A percentile compares a stretch with the other conserved stretches of the same genome.
Conservation (phyloP, 1,284 basidiomycete genomes). For the Leccinum pachyderme region DNA sequence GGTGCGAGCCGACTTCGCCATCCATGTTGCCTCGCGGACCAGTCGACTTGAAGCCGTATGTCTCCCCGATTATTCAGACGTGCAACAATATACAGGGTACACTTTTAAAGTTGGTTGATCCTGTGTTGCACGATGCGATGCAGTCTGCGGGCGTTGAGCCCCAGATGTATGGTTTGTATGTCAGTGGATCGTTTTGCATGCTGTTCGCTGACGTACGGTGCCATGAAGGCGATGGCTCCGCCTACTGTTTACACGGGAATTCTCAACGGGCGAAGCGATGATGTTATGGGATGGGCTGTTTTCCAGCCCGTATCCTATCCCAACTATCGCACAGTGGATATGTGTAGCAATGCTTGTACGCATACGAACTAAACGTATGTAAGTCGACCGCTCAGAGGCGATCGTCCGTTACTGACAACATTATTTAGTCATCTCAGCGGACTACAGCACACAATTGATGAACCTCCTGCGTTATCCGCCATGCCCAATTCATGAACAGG, state of each 20-base stretch:
- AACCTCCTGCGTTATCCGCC: slow-evolving; percentile 82
- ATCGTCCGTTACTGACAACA: slow-evolving; percentile 13
- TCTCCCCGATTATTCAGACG: slow-evolving; percentile 78
- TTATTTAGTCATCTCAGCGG: slow-evolving; percentile 71
- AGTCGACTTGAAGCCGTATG: slow-evolving; percentile 54
- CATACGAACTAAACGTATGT: slow-evolving; percentile 76
- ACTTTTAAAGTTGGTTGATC: slow-evolving; percentile 77
- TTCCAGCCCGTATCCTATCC: slow-evolving; percentile 66
- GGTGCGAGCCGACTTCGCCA: slow-evolving; percentile 57
- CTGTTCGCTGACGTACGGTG: slow-evolving; percentile 12
- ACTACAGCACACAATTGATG: slow-evolving; percentile 83
- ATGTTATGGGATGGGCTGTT: slow-evolving; percentile 90
- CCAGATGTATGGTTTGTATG: slow-evolving; percentile 90
- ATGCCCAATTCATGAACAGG: slow-evolving; percentile 35
- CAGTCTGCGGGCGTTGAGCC: slow-evolving; percentile 83
- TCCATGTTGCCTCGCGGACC: slow-evolving; percentile 46
- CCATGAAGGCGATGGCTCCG: slow-evolving; percentile 80
- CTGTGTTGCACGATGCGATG: slow-evolving; percentile 73
- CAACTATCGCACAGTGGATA: slow-evolving; percentile 77
- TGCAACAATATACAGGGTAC: slow-evolving; percentile 77
- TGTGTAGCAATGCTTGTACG: slow-evolving; percentile 91
- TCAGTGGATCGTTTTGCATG: slow-evolving; percentile 6
- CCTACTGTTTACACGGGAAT: slow-evolving; percentile 87
- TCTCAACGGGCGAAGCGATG: slow-evolving; percentile 73
- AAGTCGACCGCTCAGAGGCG: slow-evolving; percentile 29